Evolutionary conservation across 2,329 filamentous ascomycete genomes (phyloP).

Genomic region (Aspergillus novofumigatus): DNA sequence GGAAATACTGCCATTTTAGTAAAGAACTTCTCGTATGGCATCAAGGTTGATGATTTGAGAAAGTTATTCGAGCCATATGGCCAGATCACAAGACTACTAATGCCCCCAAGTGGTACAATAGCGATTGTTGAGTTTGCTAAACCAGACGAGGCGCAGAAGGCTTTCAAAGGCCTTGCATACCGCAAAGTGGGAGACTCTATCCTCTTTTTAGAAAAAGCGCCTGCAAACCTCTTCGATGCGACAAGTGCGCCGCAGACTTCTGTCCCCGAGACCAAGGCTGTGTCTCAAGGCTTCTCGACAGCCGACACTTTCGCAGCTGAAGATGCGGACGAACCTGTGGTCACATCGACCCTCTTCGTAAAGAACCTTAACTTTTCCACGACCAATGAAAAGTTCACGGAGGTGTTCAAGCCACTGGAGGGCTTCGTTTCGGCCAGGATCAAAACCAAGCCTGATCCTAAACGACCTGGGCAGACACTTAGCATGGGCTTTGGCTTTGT

Average conservation of each 20-base stretch:
- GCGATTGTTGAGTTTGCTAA: conserved; percentile 87
- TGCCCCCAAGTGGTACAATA: conserved; percentile 89
- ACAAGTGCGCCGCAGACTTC: conserved; percentile 30
- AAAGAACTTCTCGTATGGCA: conserved; percentile 90
- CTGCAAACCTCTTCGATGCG: conserved; percentile 68
- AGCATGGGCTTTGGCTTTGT: conserved; percentile 98
- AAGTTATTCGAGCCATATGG: conserved; percentile 83
- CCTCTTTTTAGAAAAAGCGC: conserved; percentile 89
- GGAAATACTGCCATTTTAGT: conserved; percentile 85
- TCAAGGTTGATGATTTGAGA: conserved; percentile 71
- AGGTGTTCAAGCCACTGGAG: conserved; percentile 74
- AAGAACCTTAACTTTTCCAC: conserved; percentile 93
- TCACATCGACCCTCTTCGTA: conserved; percentile 83
- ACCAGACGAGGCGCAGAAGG: conserved; percentile 72
- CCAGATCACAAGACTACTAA: conserved; percentile 72
- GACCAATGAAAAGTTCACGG: conserved; percentile 68
- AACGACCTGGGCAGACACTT: conserved; percentile 77
- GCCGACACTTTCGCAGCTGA: conserved; percentile 42
- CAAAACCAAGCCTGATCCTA: conserved; percentile 91
- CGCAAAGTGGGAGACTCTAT: conserved; percentile 86
- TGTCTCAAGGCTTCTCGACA: conserved; percentile 40
- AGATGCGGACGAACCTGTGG: conserved; percentile 38
- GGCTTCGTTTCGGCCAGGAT: conserved; percentile 87
- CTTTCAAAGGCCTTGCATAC: conserved; percentile 82
- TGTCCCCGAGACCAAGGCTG: conserved; percentile 26